Base-by-base conservation (phyloP, 176 grass and related monocot genomes). In the Aegilops longissima region DNA sequence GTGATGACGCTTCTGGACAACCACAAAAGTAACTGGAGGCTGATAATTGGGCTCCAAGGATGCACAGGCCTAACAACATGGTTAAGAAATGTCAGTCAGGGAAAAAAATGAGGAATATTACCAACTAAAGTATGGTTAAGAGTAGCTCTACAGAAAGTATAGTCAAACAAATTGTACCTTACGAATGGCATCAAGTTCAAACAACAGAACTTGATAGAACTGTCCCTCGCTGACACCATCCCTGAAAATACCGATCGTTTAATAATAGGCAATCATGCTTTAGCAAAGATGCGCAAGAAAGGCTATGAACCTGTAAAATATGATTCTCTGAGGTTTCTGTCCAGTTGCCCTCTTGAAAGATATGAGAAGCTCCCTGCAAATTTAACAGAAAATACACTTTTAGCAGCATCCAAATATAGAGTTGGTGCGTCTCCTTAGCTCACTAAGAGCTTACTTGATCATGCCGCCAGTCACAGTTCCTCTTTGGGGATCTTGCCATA, bases 1-100 rank as follows among this genome's bases (percentile, higher is more conserved):
- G 80, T 99, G 97, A 78, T 97, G 97, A 16, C 97, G 92, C 86
- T 99, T 99, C 80, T 99, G 97, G 59, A 99, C 97, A 27, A 99
- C 97, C 2, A 99, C 90, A 73, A 97, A 99, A 61, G 97, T 99
- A 72, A 99, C 94, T 35, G 94, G 94, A 70, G 97, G 97, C 89
- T 99, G 97, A 77, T 97, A 99, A 69, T 99, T 99, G n/a, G 97
- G 87, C 83, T 99, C 97, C 70, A 99, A 64, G 8, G 97, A 99
- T 16, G 90, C 91, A 83, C 97, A 99, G 1, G 97, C 97, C 97
- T 99, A 77, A 76, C 72, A 78, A 56, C 66, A 58, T 20, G 35
- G 66, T 66, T 56, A 5, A 20, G 12, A 5, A 29, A 36, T 63
- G 56, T 8, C 2, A 18, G 21, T 85, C 18, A 81, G 58, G 59